Conservation (phyloP, 306 rosid genomes). For the Boehmeria nivea region DNA sequence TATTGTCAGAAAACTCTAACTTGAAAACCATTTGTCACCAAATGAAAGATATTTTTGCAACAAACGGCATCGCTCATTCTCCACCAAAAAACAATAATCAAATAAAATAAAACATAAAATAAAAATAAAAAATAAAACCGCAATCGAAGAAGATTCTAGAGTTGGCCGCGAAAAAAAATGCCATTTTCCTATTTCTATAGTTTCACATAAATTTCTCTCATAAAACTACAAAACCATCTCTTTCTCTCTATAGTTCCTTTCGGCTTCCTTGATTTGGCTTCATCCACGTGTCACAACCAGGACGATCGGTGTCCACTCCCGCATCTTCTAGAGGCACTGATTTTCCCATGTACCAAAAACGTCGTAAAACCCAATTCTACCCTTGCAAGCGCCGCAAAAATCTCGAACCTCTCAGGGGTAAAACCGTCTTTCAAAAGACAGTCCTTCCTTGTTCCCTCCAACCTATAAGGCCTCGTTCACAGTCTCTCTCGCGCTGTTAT, state of each 20-base stretch:
- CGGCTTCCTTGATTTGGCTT: neutral
- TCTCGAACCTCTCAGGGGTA: neutral
- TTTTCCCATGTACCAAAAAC: too few species aligned
- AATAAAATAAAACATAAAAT: too few species aligned
- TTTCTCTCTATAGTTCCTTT: too few species aligned
- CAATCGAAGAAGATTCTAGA: constrained; percentile 6
- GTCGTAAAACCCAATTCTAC: neutral
- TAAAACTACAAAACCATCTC: too few species aligned
- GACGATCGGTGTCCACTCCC: neutral
- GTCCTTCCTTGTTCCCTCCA: neutral
- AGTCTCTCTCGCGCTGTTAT: too few species aligned
- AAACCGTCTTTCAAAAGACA: neutral
- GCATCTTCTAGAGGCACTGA: neutral
- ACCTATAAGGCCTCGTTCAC: neutral
- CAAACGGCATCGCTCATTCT: neutral
- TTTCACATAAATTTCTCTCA: too few species aligned
- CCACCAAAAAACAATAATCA: neutral
- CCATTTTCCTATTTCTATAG: too few species aligned
- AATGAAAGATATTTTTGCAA: neutral
- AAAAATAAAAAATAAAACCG: neutral
- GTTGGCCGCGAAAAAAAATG: too few species aligned
- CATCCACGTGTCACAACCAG: constrained; percentile 14
- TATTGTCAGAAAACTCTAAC: too few species aligned
- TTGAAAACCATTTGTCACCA: neutral
- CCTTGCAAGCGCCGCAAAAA: neutral